phyloP scores from a whole-genome alignment of 352 stramenopile species.

The Thalassiosira hispida region DNA sequence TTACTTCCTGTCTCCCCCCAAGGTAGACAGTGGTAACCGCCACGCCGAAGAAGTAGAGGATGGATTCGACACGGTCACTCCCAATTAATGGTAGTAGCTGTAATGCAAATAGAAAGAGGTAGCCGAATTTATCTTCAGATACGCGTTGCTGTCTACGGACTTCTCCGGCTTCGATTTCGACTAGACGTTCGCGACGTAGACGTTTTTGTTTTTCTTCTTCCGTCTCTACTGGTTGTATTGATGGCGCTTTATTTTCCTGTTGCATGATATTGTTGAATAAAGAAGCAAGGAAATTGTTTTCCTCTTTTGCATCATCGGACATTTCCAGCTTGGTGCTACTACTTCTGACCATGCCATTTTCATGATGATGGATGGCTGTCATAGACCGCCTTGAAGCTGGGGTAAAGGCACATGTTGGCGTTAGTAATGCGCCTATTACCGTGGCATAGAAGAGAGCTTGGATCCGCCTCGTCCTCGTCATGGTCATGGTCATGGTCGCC shows the following conservation, averaged over 20 bases:
- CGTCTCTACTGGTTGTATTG: slow-evolving; percentile 17
- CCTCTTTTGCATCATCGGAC: slow-evolving; percentile 4
- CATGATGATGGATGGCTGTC: neutral
- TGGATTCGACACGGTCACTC: slow-evolving; percentile 28
- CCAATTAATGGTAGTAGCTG: slow-evolving; percentile 45
- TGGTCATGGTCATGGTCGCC: no score
- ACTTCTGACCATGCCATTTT: neutral
- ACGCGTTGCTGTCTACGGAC: slow-evolving; percentile 30
- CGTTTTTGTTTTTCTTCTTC: slow-evolving; percentile 39
- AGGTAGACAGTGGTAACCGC: slow-evolving; percentile 48
- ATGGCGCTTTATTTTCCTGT: neutral
- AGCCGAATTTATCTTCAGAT: slow-evolving; percentile 38
- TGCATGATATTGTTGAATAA: slow-evolving; percentile 10
- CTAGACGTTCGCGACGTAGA: slow-evolving; percentile 38
- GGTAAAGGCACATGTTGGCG: slow-evolving; percentile 4
- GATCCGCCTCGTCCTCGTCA: neutral
- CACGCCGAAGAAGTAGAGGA: slow-evolving; percentile 42
- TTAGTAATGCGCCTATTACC: slow-evolving; percentile 5
- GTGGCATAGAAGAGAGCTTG: slow-evolving; percentile 9
- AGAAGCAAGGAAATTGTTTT: slow-evolving; percentile 14
- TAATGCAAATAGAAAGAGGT: slow-evolving; percentile 50
- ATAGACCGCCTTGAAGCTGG: neutral
- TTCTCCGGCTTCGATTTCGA: slow-evolving; percentile 39
- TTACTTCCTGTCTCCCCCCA: slow-evolving; percentile 40
- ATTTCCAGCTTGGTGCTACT: slow-evolving; percentile 1